A percentile compares a stretch with the other conserved stretches of the same genome.
Conservation (phyloP, 1,139 yeast species). For the Debaryomyces coudertii region DNA sequence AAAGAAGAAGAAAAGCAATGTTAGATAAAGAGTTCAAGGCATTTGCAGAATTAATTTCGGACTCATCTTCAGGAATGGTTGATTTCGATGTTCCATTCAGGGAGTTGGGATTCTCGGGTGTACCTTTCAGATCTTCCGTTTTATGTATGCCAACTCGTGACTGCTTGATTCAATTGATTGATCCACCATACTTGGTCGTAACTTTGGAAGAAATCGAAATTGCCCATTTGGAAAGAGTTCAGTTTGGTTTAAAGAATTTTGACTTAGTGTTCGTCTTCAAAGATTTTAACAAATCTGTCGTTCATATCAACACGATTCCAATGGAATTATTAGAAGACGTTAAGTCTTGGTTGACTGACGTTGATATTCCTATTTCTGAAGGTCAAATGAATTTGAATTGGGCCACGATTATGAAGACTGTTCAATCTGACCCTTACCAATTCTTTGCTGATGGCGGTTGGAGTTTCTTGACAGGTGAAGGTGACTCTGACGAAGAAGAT, state of each 20-base stretch:
- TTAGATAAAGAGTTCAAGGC: conserved; percentile 89
- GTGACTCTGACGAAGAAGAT: conserved; percentile 64
- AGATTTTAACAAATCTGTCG: conserved; percentile 84
- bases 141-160: conserved; percentile 97
- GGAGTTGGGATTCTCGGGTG: conserved; percentile 97
- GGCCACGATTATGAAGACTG: conserved; percentile 94
- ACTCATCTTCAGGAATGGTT: conserved; percentile 75
- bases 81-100: conserved; percentile 95
- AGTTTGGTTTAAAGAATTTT: conserved; percentile 93
- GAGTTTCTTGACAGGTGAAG: conserved; percentile 81
- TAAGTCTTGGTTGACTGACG: conserved; percentile 95
- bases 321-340: conserved; percentile 90
- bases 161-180: conserved; percentile 90
- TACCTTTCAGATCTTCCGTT: conserved; percentile 92
- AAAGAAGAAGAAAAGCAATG: conserved; percentile 86
- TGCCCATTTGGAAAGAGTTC: conserved; percentile 95
- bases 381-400: conserved; percentile 96
- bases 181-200: conserved; percentile 92
- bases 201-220: conserved; percentile 91
- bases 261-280: conserved; percentile 94
- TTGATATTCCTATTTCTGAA: conserved; percentile 91
- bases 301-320: conserved; percentile 92
- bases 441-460: conserved; percentile 96
- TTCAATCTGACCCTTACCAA: conserved; percentile 89
- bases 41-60: conserved; percentile 90